These are phyloP conservation scores for Gigaspora rosea DNA, from an alignment of 192 early-diverging fungal species.

Conservation along the genomic window DNA sequence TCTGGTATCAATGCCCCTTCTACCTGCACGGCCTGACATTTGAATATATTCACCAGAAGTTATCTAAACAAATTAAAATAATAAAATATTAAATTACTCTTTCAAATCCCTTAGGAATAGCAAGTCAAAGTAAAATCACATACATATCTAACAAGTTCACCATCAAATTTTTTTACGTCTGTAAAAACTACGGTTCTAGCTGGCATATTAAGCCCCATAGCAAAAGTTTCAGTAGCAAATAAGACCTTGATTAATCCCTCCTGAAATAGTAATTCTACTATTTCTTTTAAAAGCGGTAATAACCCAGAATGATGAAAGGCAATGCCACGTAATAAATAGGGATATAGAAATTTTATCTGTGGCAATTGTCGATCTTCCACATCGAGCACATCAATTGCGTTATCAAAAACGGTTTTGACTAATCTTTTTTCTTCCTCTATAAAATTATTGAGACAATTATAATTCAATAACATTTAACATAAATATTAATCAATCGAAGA, in stretches of 20 bases:
- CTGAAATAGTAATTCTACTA: slow-evolving; percentile 96
- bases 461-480: slow-evolving; percentile 82
- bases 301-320: slow-evolving; percentile 97
- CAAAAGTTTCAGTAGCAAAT: slow-evolving; percentile 99
- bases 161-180: slow-evolving; percentile 88
- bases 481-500: too few relatives aligned
- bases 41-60: slow-evolving; percentile 97
- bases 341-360: slow-evolving; percentile 89
- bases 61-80: slow-evolving; percentile 28
- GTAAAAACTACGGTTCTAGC: slow-evolving; percentile 95
- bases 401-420: slow-evolving; percentile 80
- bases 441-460: too few relatives aligned
- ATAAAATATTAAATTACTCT: too few relatives aligned
- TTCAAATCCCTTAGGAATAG: too few relatives aligned
- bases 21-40: slow-evolving; percentile 97
- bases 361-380: slow-evolving; percentile 93
- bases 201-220: slow-evolving; percentile 99
- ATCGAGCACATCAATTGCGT: slow-evolving; percentile 79
- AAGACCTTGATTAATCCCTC: slow-evolving; percentile 95
- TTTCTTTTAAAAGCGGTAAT: slow-evolving; percentile 94
- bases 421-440: slow-evolving; percentile 66
- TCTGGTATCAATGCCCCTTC: slow-evolving; percentile 94
- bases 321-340: slow-evolving; percentile 87
- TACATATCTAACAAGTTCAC: slow-evolving; percentile 43
- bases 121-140: too few relatives aligned